A percentile compares a stretch with the other conserved stretches of the same genome.
These are phyloP conservation scores for Trapa incisa DNA, from an alignment of 345 rosid genomes.

Conservation along the genomic window DNA sequence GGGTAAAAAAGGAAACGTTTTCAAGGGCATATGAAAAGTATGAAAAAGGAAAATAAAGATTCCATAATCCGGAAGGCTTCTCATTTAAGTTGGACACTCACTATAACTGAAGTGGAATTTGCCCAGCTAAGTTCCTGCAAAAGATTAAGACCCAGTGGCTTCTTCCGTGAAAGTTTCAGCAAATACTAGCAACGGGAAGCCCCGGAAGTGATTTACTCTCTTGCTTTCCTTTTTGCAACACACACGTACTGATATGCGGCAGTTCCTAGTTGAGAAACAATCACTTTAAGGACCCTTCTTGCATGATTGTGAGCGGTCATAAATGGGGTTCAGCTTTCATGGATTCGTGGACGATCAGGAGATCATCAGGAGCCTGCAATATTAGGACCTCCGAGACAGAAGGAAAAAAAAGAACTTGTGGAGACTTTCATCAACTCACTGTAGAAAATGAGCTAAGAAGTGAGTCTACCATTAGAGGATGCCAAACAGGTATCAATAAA, in stretches of 20 bases:
- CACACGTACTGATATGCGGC: no score
- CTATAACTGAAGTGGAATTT: neutral
- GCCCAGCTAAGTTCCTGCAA: neutral
- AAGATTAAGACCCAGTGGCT: neutral
- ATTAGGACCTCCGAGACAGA: no score
- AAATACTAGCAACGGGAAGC: neutral
- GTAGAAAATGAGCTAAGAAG: neutral
- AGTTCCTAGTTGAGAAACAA: no score
- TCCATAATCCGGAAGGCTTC: neutral
- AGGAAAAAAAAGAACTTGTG: no score
- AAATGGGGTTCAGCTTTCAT: no score
- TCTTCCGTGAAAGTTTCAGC: neutral
- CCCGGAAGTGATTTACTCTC: neutral
- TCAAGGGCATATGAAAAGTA: neutral
- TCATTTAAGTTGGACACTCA: neutral
- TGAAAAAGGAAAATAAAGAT: neutral
- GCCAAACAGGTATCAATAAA: no score
- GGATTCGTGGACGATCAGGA: no score
- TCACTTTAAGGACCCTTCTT: no score
- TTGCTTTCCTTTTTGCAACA: neutral
- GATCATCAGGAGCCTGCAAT: no score
- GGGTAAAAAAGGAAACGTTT: no score
- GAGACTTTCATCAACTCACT: neutral
- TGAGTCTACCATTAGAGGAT: no score
- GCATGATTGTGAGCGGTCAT: no score